Evolutionary conservation across 1,284 basidiomycete genomes (phyloP), one percentile per base, ranked within the genome.

Genomic region (Apiotrichum sp.): DNA sequence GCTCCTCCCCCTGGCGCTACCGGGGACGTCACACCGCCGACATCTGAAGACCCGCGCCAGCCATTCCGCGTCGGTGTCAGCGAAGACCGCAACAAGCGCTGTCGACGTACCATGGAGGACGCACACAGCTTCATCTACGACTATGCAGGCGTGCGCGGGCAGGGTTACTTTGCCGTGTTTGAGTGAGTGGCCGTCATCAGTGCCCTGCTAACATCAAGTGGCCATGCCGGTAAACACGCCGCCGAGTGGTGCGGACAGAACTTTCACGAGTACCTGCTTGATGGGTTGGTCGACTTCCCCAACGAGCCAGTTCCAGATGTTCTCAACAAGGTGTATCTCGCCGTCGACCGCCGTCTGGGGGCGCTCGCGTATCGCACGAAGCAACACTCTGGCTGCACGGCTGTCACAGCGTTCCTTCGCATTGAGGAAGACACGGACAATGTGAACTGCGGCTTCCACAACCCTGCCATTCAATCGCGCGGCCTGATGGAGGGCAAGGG

Each of bases 161-260:
- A 99, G 74, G 93, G 92, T 7, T 98, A 96, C 79, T 98, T 96
- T 72, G 93, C 93, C 10, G 86, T 99, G 45, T 99, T 98, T 69
- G 96, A 99, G 73, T 76, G 58, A 65, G 74, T 22, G 22, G 22
- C 22, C 22, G 22, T 22, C 22, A 22, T 22, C 22, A 22, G 22
- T 22, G 22, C 22, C 22, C 22, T 59, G 47, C 11, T 36, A 41
- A 41, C 38, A 22, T 52, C 58, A 7, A 74, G 73, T 67, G 96
- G 96, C 3, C 96, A 99, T 71, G 96, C 96, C 0, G 96, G 96
- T 22, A 98, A 97, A 72, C 90, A 97, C 69, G 92, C 95, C 22
- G 96, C 96, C 22, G 96, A 99, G 73, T 98, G 93, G 93, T 98
- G 96, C 76, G 93, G 95, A 31, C 82, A 84, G 65, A 86, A 98